Conservation (phyloP, 371 early-diverging fungal genomes). For the Circinella umbellata region DNA sequence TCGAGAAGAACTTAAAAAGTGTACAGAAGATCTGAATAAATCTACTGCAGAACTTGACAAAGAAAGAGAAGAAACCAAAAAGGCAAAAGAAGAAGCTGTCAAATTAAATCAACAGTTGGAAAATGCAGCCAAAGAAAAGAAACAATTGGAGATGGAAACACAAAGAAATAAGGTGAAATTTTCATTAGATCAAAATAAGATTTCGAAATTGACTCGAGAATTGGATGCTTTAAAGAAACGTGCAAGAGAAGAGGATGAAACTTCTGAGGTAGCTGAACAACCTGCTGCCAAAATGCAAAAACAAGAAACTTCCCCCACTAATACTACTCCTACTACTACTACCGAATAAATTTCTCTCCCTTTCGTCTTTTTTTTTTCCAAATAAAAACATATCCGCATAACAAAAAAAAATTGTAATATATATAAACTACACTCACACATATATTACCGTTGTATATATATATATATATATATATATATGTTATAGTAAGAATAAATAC, state of each 20-base stretch:
- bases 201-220: not conserved
- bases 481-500: too few species aligned
- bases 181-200: not conserved
- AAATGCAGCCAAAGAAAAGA: not conserved
- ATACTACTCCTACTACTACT: too few species aligned
- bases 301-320: not conserved
- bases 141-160: not conserved
- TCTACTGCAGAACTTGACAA: not conserved
- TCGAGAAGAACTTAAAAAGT: conserved; percentile 1
- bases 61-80: not conserved
- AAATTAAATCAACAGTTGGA: not conserved
- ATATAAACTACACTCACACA: too few species aligned
- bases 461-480: too few species aligned
- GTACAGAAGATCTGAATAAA: not conserved
- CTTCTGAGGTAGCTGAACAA: not conserved
- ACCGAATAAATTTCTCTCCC: too few species aligned
- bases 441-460: too few species aligned
- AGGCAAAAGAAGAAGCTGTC: not conserved
- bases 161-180: not conserved
- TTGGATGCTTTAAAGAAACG: not conserved
- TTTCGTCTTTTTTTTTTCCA: too few species aligned
- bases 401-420: too few species aligned
- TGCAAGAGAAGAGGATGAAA: not conserved
- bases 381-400: too few species aligned
- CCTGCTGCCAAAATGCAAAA: conserved; percentile 3